A percentile compares a stretch with the other conserved stretches of the same genome.
Conservation (phyloP, 257 asterid species). For the Leonotis leonurus region DNA sequence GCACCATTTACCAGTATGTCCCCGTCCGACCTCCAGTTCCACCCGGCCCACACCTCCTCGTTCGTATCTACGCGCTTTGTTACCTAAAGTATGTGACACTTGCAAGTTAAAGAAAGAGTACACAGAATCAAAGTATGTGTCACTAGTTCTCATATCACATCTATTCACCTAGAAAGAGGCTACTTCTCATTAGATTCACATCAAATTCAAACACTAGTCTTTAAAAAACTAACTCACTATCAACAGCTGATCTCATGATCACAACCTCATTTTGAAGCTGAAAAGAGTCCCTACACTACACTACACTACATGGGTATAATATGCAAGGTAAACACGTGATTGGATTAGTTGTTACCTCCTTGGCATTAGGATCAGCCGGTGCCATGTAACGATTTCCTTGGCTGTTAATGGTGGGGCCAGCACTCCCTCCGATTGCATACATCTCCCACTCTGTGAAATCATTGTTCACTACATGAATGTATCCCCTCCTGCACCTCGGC, state of each 20-base stretch:
- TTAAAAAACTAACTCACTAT: neutral
- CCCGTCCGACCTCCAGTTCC: constrained; percentile 74
- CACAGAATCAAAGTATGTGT: neutral
- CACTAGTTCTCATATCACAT: constrained; percentile 9
- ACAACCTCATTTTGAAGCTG: neutral
- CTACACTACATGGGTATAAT: no score
- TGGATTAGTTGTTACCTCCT: constrained; percentile 35
- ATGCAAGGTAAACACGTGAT: neutral
- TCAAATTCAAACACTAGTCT: neutral
- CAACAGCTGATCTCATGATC: constrained; percentile 1
- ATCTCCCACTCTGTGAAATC: constrained; percentile 60
- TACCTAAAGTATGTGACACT: constrained; percentile 34
- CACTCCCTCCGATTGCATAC: constrained; percentile 71
- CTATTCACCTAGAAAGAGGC: neutral
- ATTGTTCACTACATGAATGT: constrained; percentile 62
- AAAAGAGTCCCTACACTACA: constrained; percentile 8
- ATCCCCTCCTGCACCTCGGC: constrained; percentile 66
- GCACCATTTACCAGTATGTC: constrained; percentile 59
- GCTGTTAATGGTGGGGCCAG: constrained; percentile 55
- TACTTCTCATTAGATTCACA: neutral
- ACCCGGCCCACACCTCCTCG: constrained; percentile 44
- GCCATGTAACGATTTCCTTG: constrained; percentile 61
- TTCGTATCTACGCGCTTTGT: constrained; percentile 55
- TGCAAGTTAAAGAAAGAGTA: constrained; percentile 18
- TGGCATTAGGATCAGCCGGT: constrained; percentile 45